These are phyloP conservation scores for Talaromyces sp. DNA, from an alignment of 2,329 filamentous ascomycete genomes.

Conservation along the genomic window DNA sequence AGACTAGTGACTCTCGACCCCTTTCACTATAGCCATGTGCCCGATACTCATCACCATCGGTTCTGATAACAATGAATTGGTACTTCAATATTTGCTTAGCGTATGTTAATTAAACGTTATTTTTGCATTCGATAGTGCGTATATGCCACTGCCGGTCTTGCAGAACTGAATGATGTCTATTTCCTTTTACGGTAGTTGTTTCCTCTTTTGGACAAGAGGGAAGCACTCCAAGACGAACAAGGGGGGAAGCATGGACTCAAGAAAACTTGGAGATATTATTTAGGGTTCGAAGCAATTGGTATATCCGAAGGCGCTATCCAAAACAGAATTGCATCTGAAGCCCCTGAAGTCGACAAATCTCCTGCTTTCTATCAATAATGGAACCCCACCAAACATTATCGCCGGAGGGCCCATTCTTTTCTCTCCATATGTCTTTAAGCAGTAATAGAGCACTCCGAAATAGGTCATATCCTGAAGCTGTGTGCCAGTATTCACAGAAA, in stretches of 20 bases:
- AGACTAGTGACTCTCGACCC: neutral
- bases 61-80: too few relatives aligned
- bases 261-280: too few relatives aligned
- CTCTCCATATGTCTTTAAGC: constrained; percentile 10
- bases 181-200: neutral
- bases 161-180: neutral
- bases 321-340: neutral
- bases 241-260: neutral
- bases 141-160: neutral
- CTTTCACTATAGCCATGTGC: neutral
- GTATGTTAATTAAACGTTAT: too few relatives aligned
- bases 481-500: constrained; percentile 7
- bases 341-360: neutral
- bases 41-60: too few relatives aligned
- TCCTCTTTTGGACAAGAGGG: neutral
- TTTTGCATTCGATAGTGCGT: too few relatives aligned
- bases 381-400: constrained; percentile 5
- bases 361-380: constrained; percentile 8
- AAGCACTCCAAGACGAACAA: neutral
- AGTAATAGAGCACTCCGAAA: neutral
- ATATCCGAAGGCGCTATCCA: neutral
- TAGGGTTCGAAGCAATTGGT: too few relatives aligned
- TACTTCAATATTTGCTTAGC: too few relatives aligned
- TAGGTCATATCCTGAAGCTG: neutral
- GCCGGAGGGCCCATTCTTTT: neutral